phyloP scores from a whole-genome alignment of 768 basidiomycete genomes.

The Lentinula lateritia region DNA sequence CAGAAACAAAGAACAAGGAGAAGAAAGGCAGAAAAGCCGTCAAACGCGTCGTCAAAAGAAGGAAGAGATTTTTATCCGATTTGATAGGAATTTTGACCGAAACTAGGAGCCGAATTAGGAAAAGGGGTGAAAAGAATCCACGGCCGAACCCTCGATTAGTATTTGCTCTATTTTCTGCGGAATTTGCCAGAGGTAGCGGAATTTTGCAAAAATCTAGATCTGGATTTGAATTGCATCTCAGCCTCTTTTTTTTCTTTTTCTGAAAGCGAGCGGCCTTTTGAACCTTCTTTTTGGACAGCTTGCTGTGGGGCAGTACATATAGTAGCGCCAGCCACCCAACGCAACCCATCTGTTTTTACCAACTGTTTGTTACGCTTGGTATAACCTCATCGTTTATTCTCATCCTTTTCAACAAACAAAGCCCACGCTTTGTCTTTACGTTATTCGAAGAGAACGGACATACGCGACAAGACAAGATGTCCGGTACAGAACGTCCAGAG shows the following conservation, averaged over 20 bases:
- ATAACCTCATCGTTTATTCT: neutral
- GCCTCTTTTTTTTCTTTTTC: neutral
- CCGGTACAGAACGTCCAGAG: slow-evolving; percentile 58
- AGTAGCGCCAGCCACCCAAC: neutral
- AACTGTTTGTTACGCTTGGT: neutral
- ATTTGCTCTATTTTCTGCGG: neutral
- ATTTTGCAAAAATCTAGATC: neutral
- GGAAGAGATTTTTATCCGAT: neutral
- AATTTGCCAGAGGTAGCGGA: neutral
- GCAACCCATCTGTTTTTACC: neutral
- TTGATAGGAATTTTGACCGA: neutral
- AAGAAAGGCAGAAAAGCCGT: neutral
- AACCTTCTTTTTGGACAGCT: neutral
- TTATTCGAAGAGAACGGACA: neutral
- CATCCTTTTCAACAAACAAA: neutral
- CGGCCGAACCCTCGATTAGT: neutral
- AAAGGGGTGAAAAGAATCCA: neutral
- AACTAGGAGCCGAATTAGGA: neutral
- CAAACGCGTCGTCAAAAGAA: neutral
- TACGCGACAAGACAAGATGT: neutral
- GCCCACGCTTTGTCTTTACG: neutral
- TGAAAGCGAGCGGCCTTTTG: neutral
- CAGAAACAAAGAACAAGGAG: neutral
- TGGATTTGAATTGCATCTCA: neutral
- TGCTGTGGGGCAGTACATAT: neutral